Evolutionary conservation across 352 stramenopile species (phyloP).

Genomic region (Pythium phragmitis): DNA sequence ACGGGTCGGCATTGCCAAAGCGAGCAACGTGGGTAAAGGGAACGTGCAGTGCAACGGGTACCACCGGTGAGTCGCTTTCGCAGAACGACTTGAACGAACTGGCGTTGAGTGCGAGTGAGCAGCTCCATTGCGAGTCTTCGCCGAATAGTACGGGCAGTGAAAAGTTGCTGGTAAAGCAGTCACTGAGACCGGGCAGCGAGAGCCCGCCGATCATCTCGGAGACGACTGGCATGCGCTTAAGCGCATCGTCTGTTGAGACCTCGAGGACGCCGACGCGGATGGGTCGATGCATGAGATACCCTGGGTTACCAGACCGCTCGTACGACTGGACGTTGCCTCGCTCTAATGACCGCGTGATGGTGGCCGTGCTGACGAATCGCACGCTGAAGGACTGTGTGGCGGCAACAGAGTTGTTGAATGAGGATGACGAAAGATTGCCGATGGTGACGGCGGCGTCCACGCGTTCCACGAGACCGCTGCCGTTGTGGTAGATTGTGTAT

Average conservation of each 20-base stretch:
- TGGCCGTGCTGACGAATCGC: constrained; percentile 28
- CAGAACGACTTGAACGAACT: constrained; percentile 35
- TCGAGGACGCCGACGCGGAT: constrained; percentile 35
- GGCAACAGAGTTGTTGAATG: background rate
- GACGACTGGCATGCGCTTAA: constrained; percentile 13
- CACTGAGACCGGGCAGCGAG: constrained; percentile 28
- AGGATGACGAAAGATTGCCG: constrained; percentile 16
- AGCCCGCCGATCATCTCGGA: constrained; percentile 37
- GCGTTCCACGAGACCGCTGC: constrained; percentile 28
- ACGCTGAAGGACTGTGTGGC: constrained; percentile 37
- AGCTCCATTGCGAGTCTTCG: constrained; percentile 37
- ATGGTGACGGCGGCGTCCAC: constrained; percentile 28
- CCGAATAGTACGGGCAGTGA: constrained; percentile 30
- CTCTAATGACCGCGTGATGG: constrained; percentile 28
- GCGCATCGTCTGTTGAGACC: constrained; percentile 6
- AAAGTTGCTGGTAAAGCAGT: constrained; percentile 18
- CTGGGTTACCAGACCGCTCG: constrained; percentile 39
- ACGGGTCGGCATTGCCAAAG: constrained; percentile 47
- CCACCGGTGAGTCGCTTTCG: constrained; percentile 16
- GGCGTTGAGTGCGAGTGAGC: constrained; percentile 33
- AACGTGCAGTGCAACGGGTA: constrained; percentile 26
- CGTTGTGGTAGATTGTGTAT: constrained; percentile 36
- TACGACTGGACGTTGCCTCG: constrained; percentile 40
- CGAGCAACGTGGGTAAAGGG: constrained; percentile 40
- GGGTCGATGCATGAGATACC: constrained; percentile 35